These are phyloP conservation scores for Penicillium psychrosexuale DNA, from an alignment of 2,329 filamentous ascomycete species.

Conservation along the genomic window DNA sequence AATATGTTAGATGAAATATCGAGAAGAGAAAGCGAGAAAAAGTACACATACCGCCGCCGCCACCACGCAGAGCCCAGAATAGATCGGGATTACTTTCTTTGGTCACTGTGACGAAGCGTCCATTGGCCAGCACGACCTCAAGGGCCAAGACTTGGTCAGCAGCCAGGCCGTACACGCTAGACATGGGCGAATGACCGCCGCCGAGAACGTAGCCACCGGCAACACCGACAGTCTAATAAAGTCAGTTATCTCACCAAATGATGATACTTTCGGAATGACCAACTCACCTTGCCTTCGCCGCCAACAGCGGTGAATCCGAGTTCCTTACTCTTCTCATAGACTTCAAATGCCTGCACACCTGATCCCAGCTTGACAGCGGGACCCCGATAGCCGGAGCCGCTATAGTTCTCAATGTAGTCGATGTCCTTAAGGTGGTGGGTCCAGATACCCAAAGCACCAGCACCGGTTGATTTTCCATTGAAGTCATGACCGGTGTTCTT, in stretches of 20 bases:
- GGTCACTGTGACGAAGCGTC: slow-evolving; percentile 28
- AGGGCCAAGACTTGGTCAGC: slow-evolving; percentile 29
- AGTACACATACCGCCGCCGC: neutral
- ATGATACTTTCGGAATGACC: neutral
- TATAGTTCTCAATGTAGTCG: slow-evolving; percentile 41
- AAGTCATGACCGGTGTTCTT: slow-evolving; percentile 52
- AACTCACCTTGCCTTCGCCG: slow-evolving; percentile 13
- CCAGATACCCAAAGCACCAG: slow-evolving; percentile 50
- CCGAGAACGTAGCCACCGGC: slow-evolving; percentile 60
- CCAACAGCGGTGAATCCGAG: slow-evolving; percentile 40
- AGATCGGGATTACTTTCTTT: slow-evolving; percentile 51
- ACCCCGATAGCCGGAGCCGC: slow-evolving; percentile 46
- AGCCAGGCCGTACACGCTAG: slow-evolving; percentile 53
- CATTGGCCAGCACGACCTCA: slow-evolving; percentile 26
- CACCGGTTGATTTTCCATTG: slow-evolving; percentile 47
- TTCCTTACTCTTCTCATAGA: slow-evolving; percentile 17
- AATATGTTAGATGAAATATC: neutral
- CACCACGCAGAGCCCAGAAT: slow-evolving; percentile 58
- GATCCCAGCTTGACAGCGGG: slow-evolving; percentile 54
- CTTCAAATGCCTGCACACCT: slow-evolving; percentile 43
- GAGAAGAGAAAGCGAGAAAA: neutral
- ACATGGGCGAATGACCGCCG: slow-evolving; percentile 57
- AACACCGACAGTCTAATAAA: slow-evolving; percentile 51
- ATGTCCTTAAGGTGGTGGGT: slow-evolving; percentile 49
- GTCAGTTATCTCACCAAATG: neutral